phyloP scores from a whole-genome alignment of 2,329 filamentous ascomycete genomes.

The Kalaharituber pfeilii region DNA sequence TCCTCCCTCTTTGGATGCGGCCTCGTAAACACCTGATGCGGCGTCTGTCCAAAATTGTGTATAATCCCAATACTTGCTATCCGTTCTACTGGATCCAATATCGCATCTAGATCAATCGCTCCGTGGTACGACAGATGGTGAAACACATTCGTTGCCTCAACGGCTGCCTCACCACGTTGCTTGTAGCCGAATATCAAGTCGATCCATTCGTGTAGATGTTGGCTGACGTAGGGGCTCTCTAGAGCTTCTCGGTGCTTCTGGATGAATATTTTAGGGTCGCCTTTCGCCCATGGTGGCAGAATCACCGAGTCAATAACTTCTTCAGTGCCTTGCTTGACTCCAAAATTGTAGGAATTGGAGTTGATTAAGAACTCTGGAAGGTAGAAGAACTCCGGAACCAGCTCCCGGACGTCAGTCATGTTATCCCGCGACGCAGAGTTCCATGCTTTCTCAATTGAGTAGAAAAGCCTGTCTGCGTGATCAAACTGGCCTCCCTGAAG shows the following conservation, averaged over 20 bases:
- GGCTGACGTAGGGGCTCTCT: conserved; percentile 81
- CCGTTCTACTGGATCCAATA: conserved; percentile 72
- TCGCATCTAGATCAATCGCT: conserved; percentile 78
- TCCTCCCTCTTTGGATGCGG: conserved; percentile 64
- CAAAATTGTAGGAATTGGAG: conserved; percentile 86
- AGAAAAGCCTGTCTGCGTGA: conserved; percentile 87
- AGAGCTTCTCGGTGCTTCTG: conserved; percentile 88
- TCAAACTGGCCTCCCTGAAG: conserved; percentile 94
- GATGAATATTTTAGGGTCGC: conserved; percentile 88
- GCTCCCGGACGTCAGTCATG: conserved; percentile 82
- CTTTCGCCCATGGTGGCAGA: conserved; percentile 92
- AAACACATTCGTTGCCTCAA: conserved; percentile 88
- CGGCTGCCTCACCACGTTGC: conserved; percentile 77
- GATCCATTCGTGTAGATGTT: conserved; percentile 84
- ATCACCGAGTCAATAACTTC: conserved; percentile 68
- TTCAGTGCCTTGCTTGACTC: conserved; percentile 61
- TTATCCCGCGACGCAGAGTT: conserved; percentile 73
- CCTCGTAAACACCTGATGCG: conserved; percentile 77
- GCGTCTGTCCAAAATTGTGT: conserved; percentile 96
- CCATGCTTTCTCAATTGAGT: conserved; percentile 84
- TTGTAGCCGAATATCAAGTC: conserved; percentile 89
- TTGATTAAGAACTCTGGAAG: conserved; percentile 91
- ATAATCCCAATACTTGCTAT: conserved; percentile 87
- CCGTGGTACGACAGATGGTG: conserved; percentile 91
- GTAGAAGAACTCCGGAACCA: conserved; percentile 96